phyloP scores from a whole-genome alignment of 2,329 filamentous ascomycete genomes.

The Fusarium succisae region DNA sequence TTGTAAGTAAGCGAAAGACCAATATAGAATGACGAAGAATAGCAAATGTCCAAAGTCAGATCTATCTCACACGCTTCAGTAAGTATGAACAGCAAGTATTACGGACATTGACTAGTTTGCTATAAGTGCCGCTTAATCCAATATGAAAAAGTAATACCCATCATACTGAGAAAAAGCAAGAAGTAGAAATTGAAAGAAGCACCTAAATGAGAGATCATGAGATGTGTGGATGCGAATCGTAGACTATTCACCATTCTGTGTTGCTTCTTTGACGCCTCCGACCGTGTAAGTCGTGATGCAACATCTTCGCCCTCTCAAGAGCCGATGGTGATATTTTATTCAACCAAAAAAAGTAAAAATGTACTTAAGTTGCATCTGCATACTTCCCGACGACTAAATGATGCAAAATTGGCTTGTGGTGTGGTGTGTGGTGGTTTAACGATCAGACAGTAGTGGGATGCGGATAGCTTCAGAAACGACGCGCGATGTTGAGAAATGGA shows the following conservation, averaged over 20 bases:
- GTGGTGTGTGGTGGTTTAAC: constrained; percentile 32
- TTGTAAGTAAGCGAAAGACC: no score
- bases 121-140: neutral
- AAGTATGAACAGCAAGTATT: neutral
- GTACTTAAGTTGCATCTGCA: neutral
- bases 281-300: constrained; percentile 42
- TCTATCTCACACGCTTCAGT: neutral
- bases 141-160: neutral
- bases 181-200: neutral
- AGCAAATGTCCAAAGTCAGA: neutral
- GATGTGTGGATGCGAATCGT: neutral
- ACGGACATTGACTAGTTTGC: neutral
- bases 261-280: constrained; percentile 37
- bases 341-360: constrained; percentile 33
- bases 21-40: neutral
- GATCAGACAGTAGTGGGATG: constrained; percentile 38
- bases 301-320: constrained; percentile 5
- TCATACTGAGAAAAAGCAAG: neutral
- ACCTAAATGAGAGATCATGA: neutral
- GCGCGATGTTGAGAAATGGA: constrained; percentile 25
- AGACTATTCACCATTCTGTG: neutral
- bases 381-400: neutral
- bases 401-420: neutral
- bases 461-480: constrained; percentile 49
- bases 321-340: neutral